Conservation (phyloP, 768 basidiomycete genomes). For the Polyporus arcularius region DNA sequence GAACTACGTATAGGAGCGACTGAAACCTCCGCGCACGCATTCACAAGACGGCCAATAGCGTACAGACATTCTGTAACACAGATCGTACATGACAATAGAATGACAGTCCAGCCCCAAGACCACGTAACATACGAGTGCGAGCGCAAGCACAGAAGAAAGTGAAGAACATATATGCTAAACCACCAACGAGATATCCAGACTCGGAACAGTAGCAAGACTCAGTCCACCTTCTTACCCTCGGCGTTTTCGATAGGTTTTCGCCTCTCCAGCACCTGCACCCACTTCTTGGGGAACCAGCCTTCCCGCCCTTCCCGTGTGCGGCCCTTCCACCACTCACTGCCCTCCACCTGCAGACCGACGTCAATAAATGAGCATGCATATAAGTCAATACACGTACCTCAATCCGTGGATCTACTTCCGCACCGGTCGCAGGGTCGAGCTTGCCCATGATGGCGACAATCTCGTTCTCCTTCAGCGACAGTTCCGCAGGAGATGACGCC, state of each 20-base stretch:
- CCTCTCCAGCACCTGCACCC: slow-evolving; percentile 73
- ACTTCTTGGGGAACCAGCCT: slow-evolving; percentile 91
- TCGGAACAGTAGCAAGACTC: neutral
- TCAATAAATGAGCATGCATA: neutral
- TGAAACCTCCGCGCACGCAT: too few relatives aligned
- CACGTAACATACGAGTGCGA: neutral
- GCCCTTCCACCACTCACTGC: slow-evolving; percentile 93
- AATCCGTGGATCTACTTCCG: slow-evolving; percentile 64
- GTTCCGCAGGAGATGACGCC: slow-evolving; percentile 73
- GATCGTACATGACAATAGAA: too few relatives aligned
- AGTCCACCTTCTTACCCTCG: slow-evolving; percentile 45
- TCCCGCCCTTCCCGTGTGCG: slow-evolving; percentile 87
- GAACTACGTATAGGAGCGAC: too few relatives aligned
- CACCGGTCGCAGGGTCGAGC: slow-evolving; percentile 67
- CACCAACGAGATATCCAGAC: neutral
- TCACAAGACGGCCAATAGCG: too few relatives aligned
- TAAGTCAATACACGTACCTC: slow-evolving; percentile 39
- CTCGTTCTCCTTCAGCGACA: slow-evolving; percentile 83
- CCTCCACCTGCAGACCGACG: slow-evolving; percentile 32
- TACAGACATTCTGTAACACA: too few relatives aligned
- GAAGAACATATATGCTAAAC: neutral
- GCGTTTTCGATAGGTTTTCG: slow-evolving; percentile 31
- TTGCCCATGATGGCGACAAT: slow-evolving; percentile 91
- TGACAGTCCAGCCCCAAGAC: too few relatives aligned
- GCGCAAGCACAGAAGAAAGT: neutral